A percentile compares a stretch with the other conserved stretches of the same genome.
These are phyloP conservation scores for Flaveria ramosissima DNA, from an alignment of 129 eudicot species.

Conservation along the genomic window DNA sequence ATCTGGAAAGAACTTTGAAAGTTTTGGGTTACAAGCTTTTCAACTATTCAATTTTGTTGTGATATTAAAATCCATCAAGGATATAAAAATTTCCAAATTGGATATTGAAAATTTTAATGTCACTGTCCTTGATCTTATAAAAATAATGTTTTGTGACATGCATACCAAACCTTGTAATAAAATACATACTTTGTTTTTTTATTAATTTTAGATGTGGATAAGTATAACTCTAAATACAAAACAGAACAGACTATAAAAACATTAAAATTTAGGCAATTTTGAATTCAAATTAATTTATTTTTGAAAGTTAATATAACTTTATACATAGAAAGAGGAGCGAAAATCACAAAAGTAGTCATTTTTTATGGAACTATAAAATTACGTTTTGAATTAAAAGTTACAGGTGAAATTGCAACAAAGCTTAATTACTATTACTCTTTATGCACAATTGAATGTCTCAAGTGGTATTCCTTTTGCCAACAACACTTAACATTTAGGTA, in stretches of 20 bases:
- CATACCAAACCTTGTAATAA: conserved; percentile 14
- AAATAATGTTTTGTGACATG: conserved; percentile 1
- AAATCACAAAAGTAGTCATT: too few species aligned
- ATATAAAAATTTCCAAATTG: conserved; percentile 18
- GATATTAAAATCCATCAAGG: neutral
- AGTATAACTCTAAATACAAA: neutral
- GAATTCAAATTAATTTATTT: neutral
- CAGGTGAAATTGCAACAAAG: too few species aligned
- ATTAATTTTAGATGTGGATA: neutral
- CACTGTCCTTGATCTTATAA: conserved; percentile 22
- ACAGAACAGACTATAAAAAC: neutral
- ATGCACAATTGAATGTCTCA: too few species aligned
- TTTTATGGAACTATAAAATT: too few species aligned
- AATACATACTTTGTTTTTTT: neutral
- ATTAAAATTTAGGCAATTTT: neutral
- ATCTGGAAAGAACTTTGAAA: neutral
- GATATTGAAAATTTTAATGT: conserved; percentile 18
- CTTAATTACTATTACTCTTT: too few species aligned
- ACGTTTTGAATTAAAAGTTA: too few species aligned
- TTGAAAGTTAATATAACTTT: neutral
- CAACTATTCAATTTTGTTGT: neutral
- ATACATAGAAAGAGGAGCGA: neutral
- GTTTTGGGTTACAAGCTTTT: neutral
- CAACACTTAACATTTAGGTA: too few species aligned
- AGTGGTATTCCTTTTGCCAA: too few species aligned